Evolutionary conservation across 208 protist species (phyloP).

Genomic region (Leishmania lainsoni): DNA sequence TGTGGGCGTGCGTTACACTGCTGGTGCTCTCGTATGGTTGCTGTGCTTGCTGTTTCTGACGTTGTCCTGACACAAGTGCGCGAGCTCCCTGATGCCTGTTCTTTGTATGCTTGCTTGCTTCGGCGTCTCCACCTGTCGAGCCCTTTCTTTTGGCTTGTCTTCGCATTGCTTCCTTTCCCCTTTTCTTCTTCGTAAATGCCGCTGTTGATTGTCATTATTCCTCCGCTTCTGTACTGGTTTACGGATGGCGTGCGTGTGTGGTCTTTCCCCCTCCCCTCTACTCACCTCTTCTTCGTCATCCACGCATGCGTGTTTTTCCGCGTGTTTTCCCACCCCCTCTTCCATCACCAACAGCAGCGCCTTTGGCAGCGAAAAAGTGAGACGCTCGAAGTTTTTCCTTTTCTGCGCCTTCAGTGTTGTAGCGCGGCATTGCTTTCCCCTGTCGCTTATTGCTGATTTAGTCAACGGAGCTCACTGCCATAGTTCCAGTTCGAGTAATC

Average conservation of each 20-base stretch:
- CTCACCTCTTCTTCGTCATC: not conserved
- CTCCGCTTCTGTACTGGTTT: not conserved
- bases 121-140: not conserved
- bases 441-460: not conserved
- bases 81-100: not conserved
- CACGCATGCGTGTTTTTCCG: no score
- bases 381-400: not conserved
- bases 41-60: not conserved
- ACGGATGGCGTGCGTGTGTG: not conserved
- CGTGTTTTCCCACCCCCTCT: no score
- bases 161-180: not conserved
- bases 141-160: not conserved
- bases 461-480: not conserved
- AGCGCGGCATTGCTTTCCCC: not conserved
- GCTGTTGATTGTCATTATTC: not conserved
- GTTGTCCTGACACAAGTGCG: not conserved
- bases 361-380: not conserved
- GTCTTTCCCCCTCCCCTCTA: not conserved
- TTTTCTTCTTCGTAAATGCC: not conserved
- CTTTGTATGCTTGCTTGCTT: not conserved
- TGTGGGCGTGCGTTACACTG: not conserved
- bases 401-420: not conserved
- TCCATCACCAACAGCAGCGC: not conserved
- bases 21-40: not conserved
- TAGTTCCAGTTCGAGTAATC: not conserved